Evolutionary conservation across 179 eudicot genomes (phyloP).

Genomic region (Silene noctiflora): DNA sequence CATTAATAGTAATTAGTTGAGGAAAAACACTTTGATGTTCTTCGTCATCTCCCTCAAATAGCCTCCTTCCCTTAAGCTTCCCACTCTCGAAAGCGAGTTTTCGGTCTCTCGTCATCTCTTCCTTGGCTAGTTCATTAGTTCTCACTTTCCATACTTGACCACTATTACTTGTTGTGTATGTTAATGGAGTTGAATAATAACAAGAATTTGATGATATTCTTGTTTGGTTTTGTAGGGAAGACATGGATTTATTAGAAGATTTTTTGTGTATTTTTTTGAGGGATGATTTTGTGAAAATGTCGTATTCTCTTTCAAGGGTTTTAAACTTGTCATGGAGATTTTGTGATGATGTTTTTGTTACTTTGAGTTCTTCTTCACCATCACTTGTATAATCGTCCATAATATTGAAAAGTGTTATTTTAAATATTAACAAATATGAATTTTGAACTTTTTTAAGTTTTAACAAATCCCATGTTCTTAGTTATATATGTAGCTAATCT

Average conservation of each 20-base stretch:
- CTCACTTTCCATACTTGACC: conserved; percentile 33
- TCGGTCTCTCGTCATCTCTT: conserved; percentile 14
- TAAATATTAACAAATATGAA: too few relatives aligned
- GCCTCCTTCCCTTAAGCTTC: conserved; percentile 30
- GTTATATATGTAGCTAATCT: too few relatives aligned
- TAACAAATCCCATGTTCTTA: too few relatives aligned
- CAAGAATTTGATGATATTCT: too few relatives aligned
- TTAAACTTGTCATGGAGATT: conserved; percentile 15
- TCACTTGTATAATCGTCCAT: conserved; percentile 26
- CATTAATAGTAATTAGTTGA: conserved; percentile 8
- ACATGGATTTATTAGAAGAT: not conserved
- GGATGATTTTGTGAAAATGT: conserved; percentile 20
- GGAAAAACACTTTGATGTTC: not conserved
- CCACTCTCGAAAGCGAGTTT: conserved; percentile 22
- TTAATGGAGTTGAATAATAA: conserved; percentile 14
- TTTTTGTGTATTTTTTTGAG: too few relatives aligned
- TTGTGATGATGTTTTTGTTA: conserved; percentile 13
- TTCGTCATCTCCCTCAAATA: conserved; percentile 19
- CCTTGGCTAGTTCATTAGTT: conserved; percentile 29
- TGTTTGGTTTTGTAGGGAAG: too few relatives aligned
- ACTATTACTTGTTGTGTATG: conserved; percentile 8
- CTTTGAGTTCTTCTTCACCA: conserved; percentile 3
- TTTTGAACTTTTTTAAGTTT: not conserved
- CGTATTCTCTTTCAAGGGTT: conserved; percentile 25
- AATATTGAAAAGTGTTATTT: not conserved